phyloP scores from a whole-genome alignment of 2,329 filamentous ascomycete species.

The Phaeosphaeria sp. region DNA sequence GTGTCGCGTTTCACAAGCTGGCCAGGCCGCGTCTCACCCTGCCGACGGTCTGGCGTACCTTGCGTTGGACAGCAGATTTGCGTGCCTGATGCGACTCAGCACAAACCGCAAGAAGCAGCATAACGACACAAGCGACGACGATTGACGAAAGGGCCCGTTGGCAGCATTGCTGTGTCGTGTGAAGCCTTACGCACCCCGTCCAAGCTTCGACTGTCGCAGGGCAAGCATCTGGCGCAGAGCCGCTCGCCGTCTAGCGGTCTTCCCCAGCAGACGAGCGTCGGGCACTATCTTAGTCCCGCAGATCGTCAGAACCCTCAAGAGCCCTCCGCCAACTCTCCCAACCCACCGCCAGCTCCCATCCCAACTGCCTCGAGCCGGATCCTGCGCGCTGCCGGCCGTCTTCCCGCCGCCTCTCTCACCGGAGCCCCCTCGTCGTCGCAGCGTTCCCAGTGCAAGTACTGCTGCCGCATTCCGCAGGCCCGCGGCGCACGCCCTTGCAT shows the following conservation, averaged over 20 bases:
- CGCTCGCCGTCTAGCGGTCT: not conserved
- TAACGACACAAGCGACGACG: not conserved
- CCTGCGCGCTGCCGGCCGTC: not conserved
- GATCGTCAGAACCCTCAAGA: not conserved
- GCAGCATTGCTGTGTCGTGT: not conserved
- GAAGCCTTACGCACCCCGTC: not conserved
- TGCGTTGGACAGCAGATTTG: constrained; percentile 21
- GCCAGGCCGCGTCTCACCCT: constrained; percentile 12
- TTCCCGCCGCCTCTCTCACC: not conserved
- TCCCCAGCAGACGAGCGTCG: not conserved
- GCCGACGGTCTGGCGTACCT: constrained; percentile 8
- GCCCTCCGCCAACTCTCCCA: not conserved
- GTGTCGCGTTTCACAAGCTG: constrained; percentile 20
- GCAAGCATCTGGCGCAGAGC: constrained; percentile 1
- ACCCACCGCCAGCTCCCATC: not conserved
- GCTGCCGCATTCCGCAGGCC: constrained; percentile 29
- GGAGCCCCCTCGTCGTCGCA: not conserved
- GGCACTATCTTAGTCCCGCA: not conserved
- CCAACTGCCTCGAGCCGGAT: not conserved
- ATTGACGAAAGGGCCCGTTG: not conserved
- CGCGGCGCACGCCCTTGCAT: constrained; percentile 42
- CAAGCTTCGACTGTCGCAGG: not conserved
- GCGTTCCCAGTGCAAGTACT: not conserved
- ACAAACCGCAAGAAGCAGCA: constrained; percentile 7
- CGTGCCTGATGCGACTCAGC: constrained; percentile 28